Evolutionary conservation across 306 rosid species (phyloP), one percentile per base, ranked within the genome.

Genomic region (Phaseolus lunatus): DNA sequence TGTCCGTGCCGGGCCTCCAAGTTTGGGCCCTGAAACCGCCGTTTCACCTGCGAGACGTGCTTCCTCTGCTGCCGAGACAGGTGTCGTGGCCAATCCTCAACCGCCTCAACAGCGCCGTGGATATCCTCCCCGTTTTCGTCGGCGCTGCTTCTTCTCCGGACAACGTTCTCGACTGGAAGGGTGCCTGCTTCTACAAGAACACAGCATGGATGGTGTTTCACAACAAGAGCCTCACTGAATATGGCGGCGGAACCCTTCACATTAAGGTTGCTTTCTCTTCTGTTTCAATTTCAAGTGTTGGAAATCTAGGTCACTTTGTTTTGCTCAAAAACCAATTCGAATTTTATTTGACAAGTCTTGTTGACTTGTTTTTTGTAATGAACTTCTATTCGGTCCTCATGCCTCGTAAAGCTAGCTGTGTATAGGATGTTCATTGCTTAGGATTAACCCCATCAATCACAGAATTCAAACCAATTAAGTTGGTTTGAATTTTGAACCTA

Each of bases 171-270:
- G 76, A 78, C 7, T 96, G 99, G 99, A 84, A 92, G 48, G 99
- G 96, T 5, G 86, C 98, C 4, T 96, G 99, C 80, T 96, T 96
- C 64, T 86, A 80, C 78, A 1, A 91, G n/a, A 96, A 92, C 81
- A 56, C 50, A 0, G 99, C 99, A 33, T 92, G 99, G 97, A 66
- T 96, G 85, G 98, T 86, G 66, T 88, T 95, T 75, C 90, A 91
- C 76, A 92, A 92, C 75, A 84, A 92, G 10, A 75, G 76, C 41
- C 88, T 84, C 45, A 31, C 85, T 19, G 62, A 91, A 79, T 90
- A 82, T 76, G 99, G 99, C 11, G 99, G 99, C 47, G 99, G 99
- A 24, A 92, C 98, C 33, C 97, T 96, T 76, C 99, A 96, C 73
- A 3, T 96, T 48, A 84, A 91, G 98, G 99, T 96, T 6, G 64